These are phyloP conservation scores for Volvox africanus DNA, from an alignment of 139 green algal genomes.

Conservation along the genomic window DNA sequence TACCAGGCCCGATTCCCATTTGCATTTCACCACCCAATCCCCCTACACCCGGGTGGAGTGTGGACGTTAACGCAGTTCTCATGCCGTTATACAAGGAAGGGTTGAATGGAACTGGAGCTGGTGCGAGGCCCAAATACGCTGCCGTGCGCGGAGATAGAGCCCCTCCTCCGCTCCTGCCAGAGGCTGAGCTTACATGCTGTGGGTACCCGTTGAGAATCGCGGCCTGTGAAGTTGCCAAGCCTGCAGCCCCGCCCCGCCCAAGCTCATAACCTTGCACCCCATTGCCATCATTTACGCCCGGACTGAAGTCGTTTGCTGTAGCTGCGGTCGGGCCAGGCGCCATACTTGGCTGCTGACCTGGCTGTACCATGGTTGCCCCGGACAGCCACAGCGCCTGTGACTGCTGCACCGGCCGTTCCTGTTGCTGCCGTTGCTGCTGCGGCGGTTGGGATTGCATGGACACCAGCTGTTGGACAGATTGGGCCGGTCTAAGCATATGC, in stretches of 20 bases:
- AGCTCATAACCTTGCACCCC: neutral
- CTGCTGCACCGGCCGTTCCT: neutral
- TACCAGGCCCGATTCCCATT: neutral
- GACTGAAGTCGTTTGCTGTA: neutral
- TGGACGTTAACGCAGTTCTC: neutral
- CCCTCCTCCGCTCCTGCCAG: too few species aligned
- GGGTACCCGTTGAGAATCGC: neutral
- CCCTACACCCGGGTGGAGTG: neutral
- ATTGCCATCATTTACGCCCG: neutral
- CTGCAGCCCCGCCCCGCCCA: too few species aligned
- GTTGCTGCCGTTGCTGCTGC: neutral
- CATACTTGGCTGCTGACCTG: neutral
- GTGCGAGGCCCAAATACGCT: too few species aligned
- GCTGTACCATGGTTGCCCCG: neutral
- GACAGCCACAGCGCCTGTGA: neutral
- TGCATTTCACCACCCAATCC: neutral
- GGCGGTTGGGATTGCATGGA: neutral
- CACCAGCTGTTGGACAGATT: neutral
- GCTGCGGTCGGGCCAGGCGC: neutral
- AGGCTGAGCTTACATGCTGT: too few species aligned
- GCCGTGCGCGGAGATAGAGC: too few species aligned
- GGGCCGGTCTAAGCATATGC: neutral
- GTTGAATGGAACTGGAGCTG: too few species aligned
- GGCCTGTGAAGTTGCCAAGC: neutral
- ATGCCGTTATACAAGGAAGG: neutral